Evolutionary conservation across 805 yeast genomes (phyloP).

Genomic region (Metschnikowia gruessii): DNA sequence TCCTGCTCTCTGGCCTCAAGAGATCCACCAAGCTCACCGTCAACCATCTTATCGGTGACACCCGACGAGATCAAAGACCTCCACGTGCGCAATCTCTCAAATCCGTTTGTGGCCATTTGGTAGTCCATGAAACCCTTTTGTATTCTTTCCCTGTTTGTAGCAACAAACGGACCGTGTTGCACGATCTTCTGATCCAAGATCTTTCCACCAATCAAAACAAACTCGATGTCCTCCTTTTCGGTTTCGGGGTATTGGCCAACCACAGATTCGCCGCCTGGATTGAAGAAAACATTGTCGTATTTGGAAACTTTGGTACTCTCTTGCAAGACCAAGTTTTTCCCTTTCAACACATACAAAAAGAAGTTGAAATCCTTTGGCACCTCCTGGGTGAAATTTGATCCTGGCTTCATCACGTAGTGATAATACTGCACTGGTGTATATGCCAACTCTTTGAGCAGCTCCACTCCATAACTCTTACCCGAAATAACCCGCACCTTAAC

Average conservation of each 20-base stretch:
- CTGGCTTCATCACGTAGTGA: conserved; percentile 58
- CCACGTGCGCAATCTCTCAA: conserved; percentile 66
- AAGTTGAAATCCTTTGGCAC: conserved; percentile 62
- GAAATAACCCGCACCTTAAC: conserved; percentile 69
- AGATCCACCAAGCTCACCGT: conserved; percentile 36
- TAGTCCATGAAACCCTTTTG: conserved; percentile 70
- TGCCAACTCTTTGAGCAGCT: conserved; percentile 69
- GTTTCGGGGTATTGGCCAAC: conserved; percentile 43
- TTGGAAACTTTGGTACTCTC: conserved; percentile 32
- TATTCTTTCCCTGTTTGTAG: conserved; percentile 62
- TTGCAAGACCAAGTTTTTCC: conserved; percentile 49
- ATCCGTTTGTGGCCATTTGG: conserved; percentile 65
- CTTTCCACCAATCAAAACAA: conserved; percentile 75
- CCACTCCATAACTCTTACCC: conserved; percentile 75
- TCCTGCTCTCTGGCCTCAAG: conserved; percentile 30
- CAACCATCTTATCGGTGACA: conserved; percentile 41
- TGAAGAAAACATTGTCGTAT: conserved; percentile 58
- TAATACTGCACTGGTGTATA: conserved; percentile 79
- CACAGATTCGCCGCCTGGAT: conserved; percentile 63
- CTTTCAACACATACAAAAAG: conserved; percentile 66
- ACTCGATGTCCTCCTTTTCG: conserved; percentile 48
- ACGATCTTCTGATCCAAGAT: conserved; percentile 70
- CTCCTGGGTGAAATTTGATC: conserved; percentile 59
- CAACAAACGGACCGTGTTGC: conserved; percentile 92
- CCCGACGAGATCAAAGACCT: conserved; percentile 44